These are phyloP conservation scores for Cymbopogon flexuosus DNA, from an alignment of 202 grass and related monocot genomes.

Conservation along the genomic window DNA sequence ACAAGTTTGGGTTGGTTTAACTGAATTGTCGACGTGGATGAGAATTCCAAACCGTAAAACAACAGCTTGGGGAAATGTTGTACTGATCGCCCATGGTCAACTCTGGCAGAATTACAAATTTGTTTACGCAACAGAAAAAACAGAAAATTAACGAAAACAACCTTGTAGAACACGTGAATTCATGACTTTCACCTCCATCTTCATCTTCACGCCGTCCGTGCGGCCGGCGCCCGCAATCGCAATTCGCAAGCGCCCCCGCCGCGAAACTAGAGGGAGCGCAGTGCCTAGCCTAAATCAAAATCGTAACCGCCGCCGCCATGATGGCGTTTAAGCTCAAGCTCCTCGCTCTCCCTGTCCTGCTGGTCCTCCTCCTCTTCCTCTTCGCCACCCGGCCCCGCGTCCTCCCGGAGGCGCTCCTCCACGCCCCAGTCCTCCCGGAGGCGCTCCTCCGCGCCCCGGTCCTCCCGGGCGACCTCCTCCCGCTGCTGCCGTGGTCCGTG, in stretches of 20 bases:
- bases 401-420: background rate
- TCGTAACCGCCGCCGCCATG: conserved; percentile 25
- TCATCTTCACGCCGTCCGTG: background rate
- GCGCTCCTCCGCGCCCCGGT: conserved; percentile 22
- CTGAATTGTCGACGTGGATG: background rate
- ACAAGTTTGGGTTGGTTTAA: background rate
- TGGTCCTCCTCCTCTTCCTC: background rate
- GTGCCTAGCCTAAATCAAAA: background rate
- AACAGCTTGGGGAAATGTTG: background rate
- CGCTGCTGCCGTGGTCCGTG: conserved; percentile 48
- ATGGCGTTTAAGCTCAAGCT: conserved; percentile 1
- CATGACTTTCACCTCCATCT: background rate
- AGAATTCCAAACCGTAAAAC: background rate
- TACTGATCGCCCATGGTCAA: background rate
- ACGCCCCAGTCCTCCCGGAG: conserved; percentile 22
- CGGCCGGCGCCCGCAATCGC: background rate
- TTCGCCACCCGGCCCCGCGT: conserved; percentile 4
- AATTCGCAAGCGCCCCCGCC: background rate
- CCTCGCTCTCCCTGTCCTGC: conserved; percentile 5
- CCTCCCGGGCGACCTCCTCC: conserved; percentile 48
- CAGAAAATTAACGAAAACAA: background rate
- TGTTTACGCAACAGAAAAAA: background rate
- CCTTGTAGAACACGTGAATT: background rate
- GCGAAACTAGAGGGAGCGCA: background rate
- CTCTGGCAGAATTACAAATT: background rate